phyloP scores from a whole-genome alignment of 2,329 filamentous ascomycete species.

The Phaeosphaeriaceae sp. region DNA sequence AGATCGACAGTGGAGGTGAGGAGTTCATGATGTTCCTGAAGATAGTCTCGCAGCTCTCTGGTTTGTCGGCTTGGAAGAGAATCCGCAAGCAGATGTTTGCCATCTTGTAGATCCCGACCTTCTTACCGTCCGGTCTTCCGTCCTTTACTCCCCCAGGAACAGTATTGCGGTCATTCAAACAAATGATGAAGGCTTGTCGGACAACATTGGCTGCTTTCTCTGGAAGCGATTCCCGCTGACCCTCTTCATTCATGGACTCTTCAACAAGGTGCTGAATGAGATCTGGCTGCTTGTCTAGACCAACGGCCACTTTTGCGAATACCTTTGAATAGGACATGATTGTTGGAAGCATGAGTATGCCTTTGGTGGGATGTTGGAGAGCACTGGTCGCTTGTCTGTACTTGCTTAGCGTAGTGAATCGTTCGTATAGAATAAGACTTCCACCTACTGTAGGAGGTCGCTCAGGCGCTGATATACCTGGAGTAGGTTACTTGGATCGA shows the following conservation, averaged over 20 bases:
- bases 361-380: constrained; percentile 78
- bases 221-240: constrained; percentile 78
- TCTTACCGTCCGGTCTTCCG: constrained; percentile 80
- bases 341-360: constrained; percentile 81
- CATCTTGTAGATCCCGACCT: constrained; percentile 87
- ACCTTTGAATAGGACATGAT: constrained; percentile 82
- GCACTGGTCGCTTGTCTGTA: constrained; percentile 78
- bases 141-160: constrained; percentile 62
- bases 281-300: constrained; percentile 80
- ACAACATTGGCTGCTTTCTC: constrained; percentile 89
- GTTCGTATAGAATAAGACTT: background rate
- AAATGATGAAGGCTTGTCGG: constrained; percentile 89
- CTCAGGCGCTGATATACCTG: constrained; percentile 78
- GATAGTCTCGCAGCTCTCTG: constrained; percentile 83
- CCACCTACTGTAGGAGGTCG: constrained; percentile 73
- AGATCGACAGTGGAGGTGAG: constrained; percentile 80
- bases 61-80: constrained; percentile 85
- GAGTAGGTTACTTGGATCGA: constrained; percentile 76
- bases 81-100: constrained; percentile 90
- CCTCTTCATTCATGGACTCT: constrained; percentile 63
- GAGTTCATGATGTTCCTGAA: constrained; percentile 87
- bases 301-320: constrained; percentile 82
- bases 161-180: constrained; percentile 79
- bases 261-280: constrained; percentile 70
- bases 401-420: constrained; percentile 6